phyloP scores from a whole-genome alignment of 495 filamentous ascomycete species.

The Aspergillus kassunensis region DNA sequence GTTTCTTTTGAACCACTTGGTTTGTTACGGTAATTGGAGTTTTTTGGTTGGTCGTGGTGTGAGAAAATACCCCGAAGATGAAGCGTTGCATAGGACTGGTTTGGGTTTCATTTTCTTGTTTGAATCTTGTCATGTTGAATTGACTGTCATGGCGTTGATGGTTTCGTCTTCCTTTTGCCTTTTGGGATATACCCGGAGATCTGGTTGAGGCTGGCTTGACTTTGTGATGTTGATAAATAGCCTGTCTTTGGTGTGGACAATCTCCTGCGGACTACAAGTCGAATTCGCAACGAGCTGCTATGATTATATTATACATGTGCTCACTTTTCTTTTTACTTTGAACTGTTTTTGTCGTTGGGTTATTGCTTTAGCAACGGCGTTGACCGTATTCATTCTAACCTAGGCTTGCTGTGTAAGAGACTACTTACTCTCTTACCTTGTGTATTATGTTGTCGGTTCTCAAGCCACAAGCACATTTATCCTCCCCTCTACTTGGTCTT shows the following conservation, averaged over 20 bases:
- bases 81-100: neutral
- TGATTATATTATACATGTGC: too few relatives aligned
- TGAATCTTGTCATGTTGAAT: neutral
- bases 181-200: slow-evolving; percentile 4
- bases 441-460: too few relatives aligned
- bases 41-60: neutral
- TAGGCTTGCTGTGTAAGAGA: too few relatives aligned
- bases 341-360: too few relatives aligned
- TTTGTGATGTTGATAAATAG: slow-evolving; percentile 3
- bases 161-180: neutral
- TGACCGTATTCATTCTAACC: too few relatives aligned
- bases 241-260: neutral
- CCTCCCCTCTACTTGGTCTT: too few relatives aligned
- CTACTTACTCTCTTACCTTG: too few relatives aligned
- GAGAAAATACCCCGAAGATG: slow-evolving; percentile 7
- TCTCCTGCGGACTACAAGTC: neutral
- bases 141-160: neutral
- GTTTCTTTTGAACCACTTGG: neutral
- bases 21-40: neutral
- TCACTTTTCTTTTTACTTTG: too few relatives aligned
- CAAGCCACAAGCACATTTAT: too few relatives aligned
- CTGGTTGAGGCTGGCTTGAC: neutral
- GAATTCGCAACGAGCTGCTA: too few relatives aligned
- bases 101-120: neutral
- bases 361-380: too few relatives aligned